phyloP scores from a whole-genome alignment of 345 rosid genomes.

The Hirschfeldia incana region DNA sequence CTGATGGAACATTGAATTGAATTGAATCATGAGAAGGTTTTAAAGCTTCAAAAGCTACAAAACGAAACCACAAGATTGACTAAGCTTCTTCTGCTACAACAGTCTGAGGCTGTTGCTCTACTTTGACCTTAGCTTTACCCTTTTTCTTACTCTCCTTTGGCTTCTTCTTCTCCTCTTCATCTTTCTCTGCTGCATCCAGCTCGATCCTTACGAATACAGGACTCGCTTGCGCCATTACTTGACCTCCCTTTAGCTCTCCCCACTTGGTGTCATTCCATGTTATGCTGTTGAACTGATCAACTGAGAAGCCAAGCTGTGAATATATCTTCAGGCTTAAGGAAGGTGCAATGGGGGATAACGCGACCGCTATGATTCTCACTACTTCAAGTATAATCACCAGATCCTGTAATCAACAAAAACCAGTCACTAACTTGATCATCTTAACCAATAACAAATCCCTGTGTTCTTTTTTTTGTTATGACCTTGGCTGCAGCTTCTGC shows the following conservation, averaged over 20 bases:
- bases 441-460: neutral
- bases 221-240: conserved; percentile 81
- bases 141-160: conserved; percentile 38
- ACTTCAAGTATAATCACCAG: conserved; percentile 82
- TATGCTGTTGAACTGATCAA: conserved; percentile 49
- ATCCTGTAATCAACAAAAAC: conserved; percentile 53
- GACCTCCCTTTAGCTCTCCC: conserved; percentile 87
- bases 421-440: conserved; percentile 2
- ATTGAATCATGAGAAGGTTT: neutral
- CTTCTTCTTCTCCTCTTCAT: conserved; percentile 33
- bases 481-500: conserved; percentile 94
- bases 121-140: conserved; percentile 46
- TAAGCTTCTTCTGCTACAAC: conserved; percentile 56
- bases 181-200: conserved; percentile 47
- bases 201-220: conserved; percentile 87
- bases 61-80: neutral
- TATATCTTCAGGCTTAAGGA: conserved; percentile 68
- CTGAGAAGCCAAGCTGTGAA: conserved; percentile 80
- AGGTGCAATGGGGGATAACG: conserved; percentile 78
- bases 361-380: conserved; percentile 77
- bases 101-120: conserved; percentile 47
- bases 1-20: neutral
- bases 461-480: neutral
- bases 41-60: neutral
- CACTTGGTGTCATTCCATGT: conserved; percentile 80